Percentiles rank a stretch among this genome's conserved stretches.
These are phyloP conservation scores for Waltergamsia citrina DNA, from an alignment of 2,329 filamentous ascomycete genomes.

Conservation along the genomic window DNA sequence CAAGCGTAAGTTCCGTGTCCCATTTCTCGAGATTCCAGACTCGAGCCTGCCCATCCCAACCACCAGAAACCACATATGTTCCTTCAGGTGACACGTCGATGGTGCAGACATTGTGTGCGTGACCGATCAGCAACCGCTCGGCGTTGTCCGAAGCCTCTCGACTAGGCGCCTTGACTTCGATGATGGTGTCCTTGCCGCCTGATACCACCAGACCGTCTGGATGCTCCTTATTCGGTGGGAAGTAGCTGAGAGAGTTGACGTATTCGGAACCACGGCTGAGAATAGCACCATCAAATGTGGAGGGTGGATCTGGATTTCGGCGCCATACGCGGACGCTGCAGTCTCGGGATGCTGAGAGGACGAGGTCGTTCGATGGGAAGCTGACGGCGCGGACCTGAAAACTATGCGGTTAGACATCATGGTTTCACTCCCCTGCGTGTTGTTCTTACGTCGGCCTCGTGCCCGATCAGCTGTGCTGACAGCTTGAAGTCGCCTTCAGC, in stretches of 20 bases:
- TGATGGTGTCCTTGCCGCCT: slow-evolving; percentile 84
- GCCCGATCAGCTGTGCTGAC: slow-evolving; percentile 78
- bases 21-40: slow-evolving; percentile 82
- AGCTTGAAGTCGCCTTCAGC: slow-evolving; percentile 72
- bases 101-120: slow-evolving; percentile 79
- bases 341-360: slow-evolving; percentile 86
- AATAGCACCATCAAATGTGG: slow-evolving; percentile 68
- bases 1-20: slow-evolving; percentile 63
- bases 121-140: slow-evolving; percentile 77
- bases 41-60: slow-evolving; percentile 85
- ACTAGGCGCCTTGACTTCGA: slow-evolving; percentile 73
- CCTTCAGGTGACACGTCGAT: slow-evolving; percentile 69
- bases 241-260: slow-evolving; percentile 75
- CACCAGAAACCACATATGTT: slow-evolving; percentile 74
- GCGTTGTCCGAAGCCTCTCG: slow-evolving; percentile 64
- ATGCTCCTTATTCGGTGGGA: slow-evolving; percentile 57
- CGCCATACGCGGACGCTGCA: slow-evolving; percentile 84
- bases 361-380: slow-evolving; percentile 62
- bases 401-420: background rate
- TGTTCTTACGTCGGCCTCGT: slow-evolving; percentile 78
- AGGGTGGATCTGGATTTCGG: slow-evolving; percentile 53
- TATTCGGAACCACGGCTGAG: slow-evolving; percentile 74
- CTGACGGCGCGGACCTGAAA: slow-evolving; percentile 73
- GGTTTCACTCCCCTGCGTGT: background rate
- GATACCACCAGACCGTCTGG: slow-evolving; percentile 78